Conservation (phyloP, 306 rosid genomes). For the Vigna hirtella region DNA sequence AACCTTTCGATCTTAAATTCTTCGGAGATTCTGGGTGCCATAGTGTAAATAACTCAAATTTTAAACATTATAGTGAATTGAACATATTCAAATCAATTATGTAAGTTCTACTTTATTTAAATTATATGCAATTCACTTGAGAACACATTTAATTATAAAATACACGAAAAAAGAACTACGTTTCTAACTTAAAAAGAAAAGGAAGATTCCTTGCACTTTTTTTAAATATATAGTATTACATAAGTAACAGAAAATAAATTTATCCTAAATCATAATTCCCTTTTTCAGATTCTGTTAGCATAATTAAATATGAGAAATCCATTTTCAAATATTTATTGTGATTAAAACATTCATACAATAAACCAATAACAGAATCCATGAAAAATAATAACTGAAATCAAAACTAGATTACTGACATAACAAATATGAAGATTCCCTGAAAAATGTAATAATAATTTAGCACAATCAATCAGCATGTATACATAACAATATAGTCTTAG, state of each 20-base stretch:
- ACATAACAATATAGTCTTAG: neutral
- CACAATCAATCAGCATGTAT: neutral
- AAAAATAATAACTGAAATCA: neutral
- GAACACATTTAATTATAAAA: too few species aligned
- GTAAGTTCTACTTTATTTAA: neutral
- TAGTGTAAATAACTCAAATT: neutral
- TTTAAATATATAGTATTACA: too few species aligned
- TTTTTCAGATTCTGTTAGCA: neutral
- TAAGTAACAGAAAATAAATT: neutral
- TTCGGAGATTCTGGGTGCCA: too few species aligned
- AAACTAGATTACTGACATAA: neutral
- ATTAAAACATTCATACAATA: neutral
- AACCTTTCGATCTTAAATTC: neutral
- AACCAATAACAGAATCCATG: neutral
- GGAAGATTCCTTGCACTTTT: too few species aligned
- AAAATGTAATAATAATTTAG: neutral
- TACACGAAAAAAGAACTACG: too few species aligned
- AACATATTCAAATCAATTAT: neutral
- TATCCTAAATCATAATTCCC: neutral
- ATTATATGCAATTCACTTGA: too few species aligned
- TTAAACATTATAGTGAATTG: neutral
- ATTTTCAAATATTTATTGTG: neutral
- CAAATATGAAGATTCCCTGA: conserved; percentile 30
- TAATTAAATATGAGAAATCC: neutral
- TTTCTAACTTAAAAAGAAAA: too few species aligned